Percentiles rank a stretch among this genome's conserved stretches.
phyloP scores from a whole-genome alignment of 2,329 filamentous ascomycete species.

The Neoascochyta sp. region DNA sequence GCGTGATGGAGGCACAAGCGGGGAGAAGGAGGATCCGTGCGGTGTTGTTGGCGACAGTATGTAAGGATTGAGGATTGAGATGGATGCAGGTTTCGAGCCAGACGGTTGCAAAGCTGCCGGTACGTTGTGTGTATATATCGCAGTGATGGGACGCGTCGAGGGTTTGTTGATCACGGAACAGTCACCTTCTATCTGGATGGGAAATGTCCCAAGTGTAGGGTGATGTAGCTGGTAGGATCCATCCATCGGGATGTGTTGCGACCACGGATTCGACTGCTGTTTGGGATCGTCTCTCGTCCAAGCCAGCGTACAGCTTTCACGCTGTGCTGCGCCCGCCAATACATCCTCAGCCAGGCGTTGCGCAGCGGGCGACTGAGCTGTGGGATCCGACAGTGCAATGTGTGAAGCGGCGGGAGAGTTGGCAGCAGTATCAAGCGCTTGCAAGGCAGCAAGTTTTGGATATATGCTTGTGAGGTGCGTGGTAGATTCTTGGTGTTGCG shows the following conservation, averaged over 20 bases:
- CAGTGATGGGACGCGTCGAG: slow-evolving; percentile 38
- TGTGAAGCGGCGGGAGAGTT: slow-evolving; percentile 43
- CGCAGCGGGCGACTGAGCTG: slow-evolving; percentile 59
- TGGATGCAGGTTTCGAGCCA: slow-evolving; percentile 28
- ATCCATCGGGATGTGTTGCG: slow-evolving; percentile 34
- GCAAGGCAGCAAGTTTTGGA: slow-evolving; percentile 46
- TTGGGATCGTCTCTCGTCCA: slow-evolving; percentile 50
- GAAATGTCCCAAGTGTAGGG: slow-evolving; percentile 43
- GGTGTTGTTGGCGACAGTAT: slow-evolving; percentile 36
- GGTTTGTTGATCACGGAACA: slow-evolving; percentile 40
- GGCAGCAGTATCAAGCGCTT: slow-evolving; percentile 46
- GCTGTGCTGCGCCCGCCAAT: slow-evolving; percentile 60
- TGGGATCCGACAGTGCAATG: slow-evolving; percentile 65
- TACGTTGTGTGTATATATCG: slow-evolving; percentile 39
- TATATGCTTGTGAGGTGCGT: slow-evolving; percentile 43
- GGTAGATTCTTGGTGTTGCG: slow-evolving; percentile 29
- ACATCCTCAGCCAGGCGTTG: slow-evolving; percentile 58
- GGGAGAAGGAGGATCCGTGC: slow-evolving; percentile 29
- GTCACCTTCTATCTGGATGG: slow-evolving; percentile 42
- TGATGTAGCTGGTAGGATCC: slow-evolving; percentile 47
- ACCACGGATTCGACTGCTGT: slow-evolving; percentile 37
- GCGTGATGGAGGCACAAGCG: slow-evolving; percentile 28
- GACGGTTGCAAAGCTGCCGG: slow-evolving; percentile 35
- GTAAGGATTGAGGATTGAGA: slow-evolving; percentile 39
- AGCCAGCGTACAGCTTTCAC: slow-evolving; percentile 67